Evolutionary conservation across 768 basidiomycete genomes (phyloP).

Genomic region (Pholiota conissans): DNA sequence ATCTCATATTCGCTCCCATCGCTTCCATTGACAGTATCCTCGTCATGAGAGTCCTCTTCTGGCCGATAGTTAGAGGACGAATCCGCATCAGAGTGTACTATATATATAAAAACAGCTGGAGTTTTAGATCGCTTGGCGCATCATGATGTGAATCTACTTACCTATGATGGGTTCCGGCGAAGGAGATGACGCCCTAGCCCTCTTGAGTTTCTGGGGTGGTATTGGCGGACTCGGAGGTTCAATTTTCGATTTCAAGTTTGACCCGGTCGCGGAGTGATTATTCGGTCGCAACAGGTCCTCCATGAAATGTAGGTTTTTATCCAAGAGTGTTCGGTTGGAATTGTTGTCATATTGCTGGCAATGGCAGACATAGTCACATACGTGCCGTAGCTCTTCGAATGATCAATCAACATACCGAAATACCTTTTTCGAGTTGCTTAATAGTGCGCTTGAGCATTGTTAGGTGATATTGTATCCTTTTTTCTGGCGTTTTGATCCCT

Average conservation of each 20-base stretch:
- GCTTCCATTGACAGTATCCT: no score
- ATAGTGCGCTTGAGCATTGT: neutral
- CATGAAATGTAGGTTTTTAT: neutral
- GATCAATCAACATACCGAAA: neutral
- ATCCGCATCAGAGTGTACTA: no score
- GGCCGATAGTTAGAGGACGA: neutral
- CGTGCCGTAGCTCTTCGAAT: neutral
- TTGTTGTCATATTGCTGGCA: neutral
- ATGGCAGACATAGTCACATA: neutral
- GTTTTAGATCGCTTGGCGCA: neutral
- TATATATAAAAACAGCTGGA: no score
- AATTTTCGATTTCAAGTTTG: neutral
- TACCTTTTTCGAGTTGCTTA: neutral
- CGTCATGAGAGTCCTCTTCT: neutral
- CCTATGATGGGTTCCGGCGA: neutral
- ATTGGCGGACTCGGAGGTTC: neutral
- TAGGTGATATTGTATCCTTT: neutral
- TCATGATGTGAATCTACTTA: neutral
- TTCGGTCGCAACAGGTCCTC: neutral
- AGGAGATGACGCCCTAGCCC: neutral
- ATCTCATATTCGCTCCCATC: no score
- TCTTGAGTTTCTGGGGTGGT: neutral
- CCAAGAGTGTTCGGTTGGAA: neutral
- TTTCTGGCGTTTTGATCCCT: neutral
- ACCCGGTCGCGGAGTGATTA: neutral